These are phyloP conservation scores for Plasmodium gallinaceum DNA, from an alignment of 169 alveolate species.

Conservation along the genomic window DNA sequence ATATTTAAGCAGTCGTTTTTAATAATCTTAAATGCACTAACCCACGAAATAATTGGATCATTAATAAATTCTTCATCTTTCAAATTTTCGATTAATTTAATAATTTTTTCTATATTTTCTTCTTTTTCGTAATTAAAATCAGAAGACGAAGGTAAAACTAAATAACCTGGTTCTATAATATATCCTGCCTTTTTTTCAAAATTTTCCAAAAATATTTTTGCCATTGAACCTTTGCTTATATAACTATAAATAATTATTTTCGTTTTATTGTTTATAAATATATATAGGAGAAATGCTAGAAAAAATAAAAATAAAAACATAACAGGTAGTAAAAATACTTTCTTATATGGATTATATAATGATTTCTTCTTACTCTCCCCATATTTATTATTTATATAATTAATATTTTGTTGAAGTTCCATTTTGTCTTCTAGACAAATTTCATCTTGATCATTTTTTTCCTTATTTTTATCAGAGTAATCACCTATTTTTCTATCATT, in stretches of 20 bases:
- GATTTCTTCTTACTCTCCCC: neutral
- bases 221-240: conserved; percentile 18
- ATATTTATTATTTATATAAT: too few species aligned
- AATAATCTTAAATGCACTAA: conserved; percentile 28
- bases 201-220: conserved; percentile 6
- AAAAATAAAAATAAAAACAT: conserved; percentile 4
- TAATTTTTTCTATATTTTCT: conserved; percentile 27
- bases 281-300: conserved; percentile 13
- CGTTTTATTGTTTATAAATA: conserved; percentile 17
- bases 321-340: neutral
- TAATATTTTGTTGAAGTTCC: neutral
- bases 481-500: too few species aligned
- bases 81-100: conserved; percentile 34
- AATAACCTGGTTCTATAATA: conserved; percentile 48
- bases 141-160: conserved; percentile 37
- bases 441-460: neutral
- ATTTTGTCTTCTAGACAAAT: neutral
- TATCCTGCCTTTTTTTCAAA: conserved; percentile 65
- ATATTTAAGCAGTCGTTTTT: conserved; percentile 42
- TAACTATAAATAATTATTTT: conserved; percentile 13
- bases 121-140: conserved; percentile 42
- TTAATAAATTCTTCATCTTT: conserved; percentile 39
- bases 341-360: neutral
- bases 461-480: too few species aligned
- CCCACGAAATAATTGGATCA: conserved; percentile 67